Conservation (phyloP, 1,284 basidiomycete species). For the Ustilago shanxiensis region DNA sequence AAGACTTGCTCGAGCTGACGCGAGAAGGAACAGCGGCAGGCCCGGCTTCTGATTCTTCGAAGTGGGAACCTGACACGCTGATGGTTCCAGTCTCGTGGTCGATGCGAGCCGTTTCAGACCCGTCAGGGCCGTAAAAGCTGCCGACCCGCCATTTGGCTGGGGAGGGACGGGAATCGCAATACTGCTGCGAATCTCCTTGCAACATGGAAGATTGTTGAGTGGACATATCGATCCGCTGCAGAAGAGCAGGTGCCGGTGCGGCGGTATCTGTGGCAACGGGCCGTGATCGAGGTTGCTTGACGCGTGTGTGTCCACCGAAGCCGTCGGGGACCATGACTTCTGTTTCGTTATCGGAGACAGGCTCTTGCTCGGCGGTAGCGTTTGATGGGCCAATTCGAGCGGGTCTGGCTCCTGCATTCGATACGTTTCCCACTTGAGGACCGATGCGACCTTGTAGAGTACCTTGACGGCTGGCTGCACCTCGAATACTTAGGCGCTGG, state of each 20-base stretch:
- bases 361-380: not conserved
- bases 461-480: slow-evolving; percentile 27
- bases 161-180: not conserved
- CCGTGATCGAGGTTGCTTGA: slow-evolving; percentile 26
- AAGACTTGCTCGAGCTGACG: not conserved
- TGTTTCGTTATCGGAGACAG: slow-evolving; percentile 34
- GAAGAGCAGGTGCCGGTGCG: slow-evolving; percentile 12
- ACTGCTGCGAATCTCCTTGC: not conserved
- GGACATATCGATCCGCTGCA: slow-evolving; percentile 29
- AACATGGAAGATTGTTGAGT: not conserved
- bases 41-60: slow-evolving; percentile 9
- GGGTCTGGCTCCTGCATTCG: not conserved
- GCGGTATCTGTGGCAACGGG: not conserved
- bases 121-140: slow-evolving; percentile 59
- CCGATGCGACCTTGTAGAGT: slow-evolving; percentile 29
- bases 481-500: slow-evolving; percentile 26
- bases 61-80: slow-evolving; percentile 16
- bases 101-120: slow-evolving; percentile 47
- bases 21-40: not conserved
- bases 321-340: slow-evolving; percentile 57
- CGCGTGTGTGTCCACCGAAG: slow-evolving; percentile 54
- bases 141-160: slow-evolving; percentile 46
- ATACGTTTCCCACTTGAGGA: slow-evolving; percentile 12
- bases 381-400: not conserved
- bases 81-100: slow-evolving; percentile 36